Conservation (phyloP, 306 rosid species). For the Begonia peltatifolia region DNA sequence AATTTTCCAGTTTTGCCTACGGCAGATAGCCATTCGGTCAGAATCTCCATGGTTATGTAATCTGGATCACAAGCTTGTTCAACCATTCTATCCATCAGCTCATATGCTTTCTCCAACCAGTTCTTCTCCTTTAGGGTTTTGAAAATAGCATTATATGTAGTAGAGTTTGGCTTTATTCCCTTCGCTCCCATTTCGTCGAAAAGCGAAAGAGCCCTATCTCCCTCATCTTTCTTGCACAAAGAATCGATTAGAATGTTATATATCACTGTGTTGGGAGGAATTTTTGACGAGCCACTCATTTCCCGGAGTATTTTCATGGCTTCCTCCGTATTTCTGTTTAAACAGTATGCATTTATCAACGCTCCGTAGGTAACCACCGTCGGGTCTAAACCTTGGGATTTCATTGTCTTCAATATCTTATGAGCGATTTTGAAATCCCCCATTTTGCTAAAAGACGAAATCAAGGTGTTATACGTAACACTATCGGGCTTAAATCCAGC, state of each 20-base stretch:
- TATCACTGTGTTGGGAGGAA: conserved; percentile 53
- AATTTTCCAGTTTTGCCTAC: conserved; percentile 36
- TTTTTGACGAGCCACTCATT: conserved; percentile 32
- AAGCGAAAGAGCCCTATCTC: conserved; percentile 34
- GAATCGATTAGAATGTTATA: conserved; percentile 50
- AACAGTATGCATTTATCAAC: conserved; percentile 57
- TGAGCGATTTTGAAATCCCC: conserved; percentile 36
- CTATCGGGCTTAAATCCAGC: conserved; percentile 44
- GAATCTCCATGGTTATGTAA: conserved; percentile 56
- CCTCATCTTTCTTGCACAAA: conserved; percentile 40
- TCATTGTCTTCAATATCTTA: conserved; percentile 44
- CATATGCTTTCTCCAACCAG: conserved; percentile 36
- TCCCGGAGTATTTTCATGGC: conserved; percentile 51
- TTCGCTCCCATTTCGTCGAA: conserved; percentile 45
- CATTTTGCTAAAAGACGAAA: conserved; percentile 38
- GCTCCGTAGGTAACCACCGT: conserved; percentile 63
- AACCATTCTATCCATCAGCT: conserved; percentile 52
- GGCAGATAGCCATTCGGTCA: conserved; percentile 60
- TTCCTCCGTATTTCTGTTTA: conserved; percentile 22
- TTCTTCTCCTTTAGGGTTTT: conserved; percentile 34
- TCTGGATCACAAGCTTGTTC: conserved; percentile 54
- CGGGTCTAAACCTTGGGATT: conserved; percentile 31
- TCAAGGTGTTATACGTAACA: conserved; percentile 64
- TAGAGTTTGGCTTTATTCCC: conserved; percentile 40
- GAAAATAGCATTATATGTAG: conserved; percentile 52